These are phyloP conservation scores for Sextonia rubra DNA, from an alignment of 164 flowering plant species.

Conservation along the genomic window DNA sequence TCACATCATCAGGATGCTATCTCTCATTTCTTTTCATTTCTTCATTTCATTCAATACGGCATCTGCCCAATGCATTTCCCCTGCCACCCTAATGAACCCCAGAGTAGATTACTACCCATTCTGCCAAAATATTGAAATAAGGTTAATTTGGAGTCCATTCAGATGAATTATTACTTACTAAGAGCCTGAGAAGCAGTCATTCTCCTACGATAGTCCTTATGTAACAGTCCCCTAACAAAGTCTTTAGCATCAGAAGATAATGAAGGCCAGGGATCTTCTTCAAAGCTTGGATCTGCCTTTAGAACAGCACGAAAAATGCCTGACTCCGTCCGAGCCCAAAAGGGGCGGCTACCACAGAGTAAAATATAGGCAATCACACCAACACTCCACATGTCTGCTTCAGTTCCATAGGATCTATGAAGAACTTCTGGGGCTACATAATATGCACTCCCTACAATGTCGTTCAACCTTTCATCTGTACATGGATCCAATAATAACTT, in stretches of 20 bases:
- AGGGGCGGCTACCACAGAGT: conserved; percentile 95
- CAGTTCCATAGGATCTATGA: conserved; percentile 93
- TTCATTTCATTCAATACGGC: too few species aligned
- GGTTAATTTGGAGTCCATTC: too few species aligned
- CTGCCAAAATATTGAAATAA: not conserved
- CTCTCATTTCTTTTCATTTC: too few species aligned
- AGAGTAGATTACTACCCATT: not conserved
- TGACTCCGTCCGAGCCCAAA: conserved; percentile 96
- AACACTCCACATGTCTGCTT: conserved; percentile 99
- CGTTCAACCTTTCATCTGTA: conserved; percentile 95
- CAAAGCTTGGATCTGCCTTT: conserved; percentile 84
- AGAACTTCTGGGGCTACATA: conserved; percentile 99
- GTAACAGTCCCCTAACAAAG: conserved; percentile 83
- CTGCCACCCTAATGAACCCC: not conserved
- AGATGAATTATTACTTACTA: conserved; percentile 41
- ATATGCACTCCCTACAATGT: conserved; percentile 98
- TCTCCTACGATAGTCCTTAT: conserved; percentile 87
- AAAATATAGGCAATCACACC: conserved; percentile 98
- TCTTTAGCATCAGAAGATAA: conserved; percentile 79
- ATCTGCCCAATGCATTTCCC: not conserved
- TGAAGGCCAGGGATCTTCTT: conserved; percentile 94
- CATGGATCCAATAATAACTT: not conserved
- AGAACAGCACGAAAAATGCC: conserved; percentile 90
- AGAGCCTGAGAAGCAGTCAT: conserved; percentile 98
- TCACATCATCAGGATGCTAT: too few species aligned